These are phyloP conservation scores for Tripterygium wilfordii DNA, from an alignment of 177 flowering plant genomes.

Conservation along the genomic window DNA sequence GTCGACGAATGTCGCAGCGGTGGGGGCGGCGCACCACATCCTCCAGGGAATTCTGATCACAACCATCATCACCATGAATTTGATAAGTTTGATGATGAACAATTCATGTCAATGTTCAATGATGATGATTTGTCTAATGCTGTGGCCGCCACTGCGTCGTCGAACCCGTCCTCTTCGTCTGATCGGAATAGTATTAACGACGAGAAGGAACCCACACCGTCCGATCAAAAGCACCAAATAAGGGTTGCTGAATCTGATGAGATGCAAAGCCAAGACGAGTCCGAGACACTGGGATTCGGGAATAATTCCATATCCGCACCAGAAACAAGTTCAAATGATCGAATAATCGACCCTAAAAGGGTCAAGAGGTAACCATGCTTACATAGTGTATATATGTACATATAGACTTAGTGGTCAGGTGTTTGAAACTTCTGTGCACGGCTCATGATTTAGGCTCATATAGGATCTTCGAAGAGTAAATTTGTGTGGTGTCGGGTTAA, in stretches of 20 bases:
- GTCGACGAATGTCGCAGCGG: constrained; percentile 35
- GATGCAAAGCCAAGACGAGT: neutral
- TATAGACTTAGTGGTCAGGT: no score
- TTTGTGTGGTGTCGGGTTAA: no score
- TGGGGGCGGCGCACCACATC: constrained; percentile 1
- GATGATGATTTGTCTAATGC: neutral
- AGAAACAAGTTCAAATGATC: neutral
- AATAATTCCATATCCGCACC: neutral
- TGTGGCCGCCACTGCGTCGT: neutral
- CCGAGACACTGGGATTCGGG: neutral
- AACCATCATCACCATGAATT: neutral
- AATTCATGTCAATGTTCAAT: constrained; percentile 3
- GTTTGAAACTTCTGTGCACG: no score
- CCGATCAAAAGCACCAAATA: constrained; percentile 1
- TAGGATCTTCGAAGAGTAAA: no score
- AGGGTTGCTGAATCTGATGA: neutral
- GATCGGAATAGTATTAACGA: constrained; percentile 1
- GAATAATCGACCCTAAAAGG: neutral
- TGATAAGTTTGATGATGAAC: constrained; percentile 4
- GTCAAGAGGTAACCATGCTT: constrained; percentile 7
- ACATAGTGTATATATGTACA: no score
- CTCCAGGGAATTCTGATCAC: no score
- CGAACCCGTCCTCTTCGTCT: neutral
- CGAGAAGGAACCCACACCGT: neutral
- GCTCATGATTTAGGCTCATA: no score